Evolutionary conservation across 2,329 filamentous ascomycete species (phyloP).

Genomic region (Clarireedia hainanense): DNA sequence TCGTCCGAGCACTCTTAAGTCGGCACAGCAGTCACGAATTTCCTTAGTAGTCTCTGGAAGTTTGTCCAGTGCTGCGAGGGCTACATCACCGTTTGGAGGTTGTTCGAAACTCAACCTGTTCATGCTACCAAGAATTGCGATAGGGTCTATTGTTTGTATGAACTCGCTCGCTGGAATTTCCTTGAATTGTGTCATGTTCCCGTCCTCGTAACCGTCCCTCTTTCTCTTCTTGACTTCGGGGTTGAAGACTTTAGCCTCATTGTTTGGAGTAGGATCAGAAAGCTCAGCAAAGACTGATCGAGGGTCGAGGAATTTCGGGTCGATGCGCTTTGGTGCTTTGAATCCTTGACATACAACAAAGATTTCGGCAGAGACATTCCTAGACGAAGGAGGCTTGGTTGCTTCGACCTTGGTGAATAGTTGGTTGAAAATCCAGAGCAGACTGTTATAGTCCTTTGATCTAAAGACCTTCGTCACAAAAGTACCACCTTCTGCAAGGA

Average conservation of each 20-base stretch:
- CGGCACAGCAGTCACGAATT: conserved; percentile 67
- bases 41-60: conserved; percentile 82
- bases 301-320: conserved; percentile 87
- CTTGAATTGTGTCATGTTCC: conserved; percentile 88
- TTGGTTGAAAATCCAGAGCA: conserved; percentile 97
- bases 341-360: conserved; percentile 95
- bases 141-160: conserved; percentile 87
- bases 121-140: conserved; percentile 77
- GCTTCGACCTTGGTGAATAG: conserved; percentile 92
- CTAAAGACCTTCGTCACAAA: conserved; percentile 98
- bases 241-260: conserved; percentile 97
- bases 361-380: conserved; percentile 96
- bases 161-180: conserved; percentile 85
- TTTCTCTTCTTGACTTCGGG: conserved; percentile 96
- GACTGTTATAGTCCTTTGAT: conserved; percentile 91
- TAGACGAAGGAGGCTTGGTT: conserved; percentile 90
- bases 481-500: conserved; percentile 77
- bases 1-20: conserved; percentile 83
- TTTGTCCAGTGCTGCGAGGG: conserved; percentile 75
- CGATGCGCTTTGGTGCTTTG: conserved; percentile 89
- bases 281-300: conserved; percentile 87
- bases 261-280: conserved; percentile 78
- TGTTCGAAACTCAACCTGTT: conserved; percentile 82
- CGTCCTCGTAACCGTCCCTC: conserved; percentile 95
- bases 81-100: conserved; percentile 72